phyloP scores from a whole-genome alignment of 108 stramenopile genomes.

The Cylindrotheca fusiformis region DNA sequence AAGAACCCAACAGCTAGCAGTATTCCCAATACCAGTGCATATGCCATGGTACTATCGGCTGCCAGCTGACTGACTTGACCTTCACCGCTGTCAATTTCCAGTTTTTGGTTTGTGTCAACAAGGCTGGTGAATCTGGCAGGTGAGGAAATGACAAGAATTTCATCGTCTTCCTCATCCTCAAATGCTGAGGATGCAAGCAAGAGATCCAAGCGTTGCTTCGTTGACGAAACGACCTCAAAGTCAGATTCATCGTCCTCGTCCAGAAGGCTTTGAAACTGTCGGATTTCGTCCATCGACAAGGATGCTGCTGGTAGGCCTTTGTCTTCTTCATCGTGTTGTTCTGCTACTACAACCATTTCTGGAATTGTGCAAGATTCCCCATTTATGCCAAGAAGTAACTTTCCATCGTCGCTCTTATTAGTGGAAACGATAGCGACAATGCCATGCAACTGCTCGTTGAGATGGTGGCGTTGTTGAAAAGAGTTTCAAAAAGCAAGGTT shows the following conservation, averaged over 20 bases:
- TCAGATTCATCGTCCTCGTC: slow-evolving; percentile 8
- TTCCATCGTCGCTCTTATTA: no score
- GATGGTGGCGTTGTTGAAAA: no score
- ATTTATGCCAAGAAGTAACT: no score
- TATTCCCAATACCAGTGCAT: not conserved
- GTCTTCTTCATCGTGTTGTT: no score
- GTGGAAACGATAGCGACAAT: no score
- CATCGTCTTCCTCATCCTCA: not conserved
- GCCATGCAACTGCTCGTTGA: no score
- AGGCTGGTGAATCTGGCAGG: not conserved
- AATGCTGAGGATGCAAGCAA: not conserved
- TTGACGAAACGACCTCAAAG: not conserved
- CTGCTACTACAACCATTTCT: no score
- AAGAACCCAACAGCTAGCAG: not conserved
- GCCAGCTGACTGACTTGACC: not conserved
- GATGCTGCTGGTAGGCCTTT: no score
- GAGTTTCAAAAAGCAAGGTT: no score
- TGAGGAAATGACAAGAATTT: slow-evolving; percentile 1
- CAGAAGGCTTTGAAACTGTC: not conserved
- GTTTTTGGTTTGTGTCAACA: no score
- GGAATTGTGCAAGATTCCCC: no score
- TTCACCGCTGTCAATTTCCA: no score
- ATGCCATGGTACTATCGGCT: not conserved
- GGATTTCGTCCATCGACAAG: not conserved
- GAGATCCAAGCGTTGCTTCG: slow-evolving; percentile 4